phyloP scores from a whole-genome alignment of 169 alveolate species.

The Condylostoma magnum region DNA sequence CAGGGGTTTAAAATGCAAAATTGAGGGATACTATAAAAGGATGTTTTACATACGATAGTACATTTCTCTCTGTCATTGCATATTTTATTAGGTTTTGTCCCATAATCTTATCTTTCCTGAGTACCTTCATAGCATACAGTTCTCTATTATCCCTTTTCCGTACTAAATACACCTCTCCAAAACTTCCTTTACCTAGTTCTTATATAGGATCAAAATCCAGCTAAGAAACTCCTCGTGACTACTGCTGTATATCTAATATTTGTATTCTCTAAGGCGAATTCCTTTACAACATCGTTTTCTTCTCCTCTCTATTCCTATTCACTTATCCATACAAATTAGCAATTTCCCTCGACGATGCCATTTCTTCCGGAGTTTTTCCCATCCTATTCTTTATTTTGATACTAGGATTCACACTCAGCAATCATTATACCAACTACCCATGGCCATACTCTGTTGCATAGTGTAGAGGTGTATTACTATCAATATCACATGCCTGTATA shows the following conservation, averaged over 20 bases:
- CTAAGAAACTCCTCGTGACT: not conserved
- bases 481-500: constrained; percentile 45
- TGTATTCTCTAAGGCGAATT: no score
- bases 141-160: constrained; percentile 52
- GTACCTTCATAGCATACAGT: constrained; percentile 84
- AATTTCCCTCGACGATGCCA: not conserved
- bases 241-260: no score
- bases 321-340: not conserved
- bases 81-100: constrained; percentile 74
- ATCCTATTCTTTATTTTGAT: constrained; percentile 24
- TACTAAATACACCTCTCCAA: constrained; percentile 87
- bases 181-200: constrained; percentile 67
- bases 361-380: constrained; percentile 25
- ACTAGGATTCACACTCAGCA: constrained; percentile 23
- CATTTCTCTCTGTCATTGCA: constrained; percentile 87
- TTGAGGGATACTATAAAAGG: constrained; percentile 79
- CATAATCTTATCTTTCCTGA: constrained; percentile 66
- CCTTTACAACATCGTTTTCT: no score
- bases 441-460: constrained; percentile 57
- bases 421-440: constrained; percentile 19
- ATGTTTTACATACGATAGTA: constrained; percentile 68
- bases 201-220: not conserved
- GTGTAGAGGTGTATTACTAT: constrained; percentile 65
- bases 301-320: not conserved
- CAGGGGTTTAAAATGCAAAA: constrained; percentile 75